phyloP scores from a whole-genome alignment of 1,284 basidiomycete genomes.

The Gymnopus androsaceus region DNA sequence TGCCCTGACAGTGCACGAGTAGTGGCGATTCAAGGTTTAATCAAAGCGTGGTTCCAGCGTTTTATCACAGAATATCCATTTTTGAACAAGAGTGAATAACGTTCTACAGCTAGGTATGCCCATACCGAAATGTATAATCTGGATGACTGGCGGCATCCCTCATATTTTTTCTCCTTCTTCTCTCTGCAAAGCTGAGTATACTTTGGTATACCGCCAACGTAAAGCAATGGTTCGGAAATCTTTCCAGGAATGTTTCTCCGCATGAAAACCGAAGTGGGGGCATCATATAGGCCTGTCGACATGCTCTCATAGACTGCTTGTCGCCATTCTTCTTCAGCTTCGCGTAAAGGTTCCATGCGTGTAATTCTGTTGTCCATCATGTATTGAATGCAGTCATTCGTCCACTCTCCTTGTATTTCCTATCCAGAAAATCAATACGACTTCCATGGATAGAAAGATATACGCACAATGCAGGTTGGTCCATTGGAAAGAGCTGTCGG shows the following conservation, averaged over 20 bases:
- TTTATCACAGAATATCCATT: too few species aligned
- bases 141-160: background rate
- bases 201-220: constrained; percentile 3
- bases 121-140: background rate
- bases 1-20: too few species aligned
- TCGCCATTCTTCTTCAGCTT: constrained; percentile 13
- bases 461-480: constrained; percentile 9
- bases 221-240: background rate
- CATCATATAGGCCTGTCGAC: background rate
- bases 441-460: background rate
- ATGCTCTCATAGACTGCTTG: background rate
- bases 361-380: constrained; percentile 10
- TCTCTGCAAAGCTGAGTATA: constrained; percentile 3
- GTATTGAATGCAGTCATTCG: constrained; percentile 12
- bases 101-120: too few species aligned
- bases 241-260: constrained; percentile 14
- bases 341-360: constrained; percentile 9
- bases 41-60: too few species aligned
- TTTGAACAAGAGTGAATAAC: too few species aligned
- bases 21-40: too few species aligned
- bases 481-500: constrained; percentile 12
- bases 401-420: constrained; percentile 17
- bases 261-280: constrained; percentile 7
- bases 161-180: constrained; percentile 1
- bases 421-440: too few species aligned